Evolutionary conservation across 345 rosid species (phyloP), one percentile per base, ranked within the genome.

Genomic region (Populus alba): DNA sequence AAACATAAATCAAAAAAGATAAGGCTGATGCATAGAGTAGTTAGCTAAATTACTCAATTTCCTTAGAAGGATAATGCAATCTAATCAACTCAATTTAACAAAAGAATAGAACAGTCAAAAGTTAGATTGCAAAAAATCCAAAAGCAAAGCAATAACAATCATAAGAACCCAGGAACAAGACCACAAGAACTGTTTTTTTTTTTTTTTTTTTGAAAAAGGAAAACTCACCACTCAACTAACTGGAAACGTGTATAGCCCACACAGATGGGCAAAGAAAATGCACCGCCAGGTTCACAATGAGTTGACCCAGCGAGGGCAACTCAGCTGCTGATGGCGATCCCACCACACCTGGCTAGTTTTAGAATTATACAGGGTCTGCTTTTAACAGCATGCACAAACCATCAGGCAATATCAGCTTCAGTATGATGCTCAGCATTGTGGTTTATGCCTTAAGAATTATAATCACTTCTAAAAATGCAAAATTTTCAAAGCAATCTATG

Each of bases 251-350:
- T 15, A 92, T 77, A 2, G 93, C 92, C 94, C 99, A 95, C 92
- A 94, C 99, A 95, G 25, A 97, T 89, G 51, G 99, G 99, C 84
- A 92, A 83, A 80, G 97, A 96, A 59, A 96, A 81, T 10, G 97
- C 97, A 75, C 90, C 86, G 82, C 92, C 85, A 5, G 99, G 98
- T 75, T 95, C 98, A 59, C 98, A 59, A 73, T 88, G 66, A 91
- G 85, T 73, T 87, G 89, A 68, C 81, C 89, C 53, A 90, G 77
- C 71, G 83, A 62, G 70, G 87, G 81, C 31, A 88, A 79, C 25
- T 76, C 86, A 6, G 85, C 61, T 57, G 95, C 95, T 29, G 89
- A 88, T 39, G 90, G 83, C 22, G 91, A 85, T 43, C 80, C 89
- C 16, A 62, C 6, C 74, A 49, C 4, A 29, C 66, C n/a, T 38